phyloP scores from a whole-genome alignment of 768 basidiomycete genomes.

The Rhizopogon vulgaris region DNA sequence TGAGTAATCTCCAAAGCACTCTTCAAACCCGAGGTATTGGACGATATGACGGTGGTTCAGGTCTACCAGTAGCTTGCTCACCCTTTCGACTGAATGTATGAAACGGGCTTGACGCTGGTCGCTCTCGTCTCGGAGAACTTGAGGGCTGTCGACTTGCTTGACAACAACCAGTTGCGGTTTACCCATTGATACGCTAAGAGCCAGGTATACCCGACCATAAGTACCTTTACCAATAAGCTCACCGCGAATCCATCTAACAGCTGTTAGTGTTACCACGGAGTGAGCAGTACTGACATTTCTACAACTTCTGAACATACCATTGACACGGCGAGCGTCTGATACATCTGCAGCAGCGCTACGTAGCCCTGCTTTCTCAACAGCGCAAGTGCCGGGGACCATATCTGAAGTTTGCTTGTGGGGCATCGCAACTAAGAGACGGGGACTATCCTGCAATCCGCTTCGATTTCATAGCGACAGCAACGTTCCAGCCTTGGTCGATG shows the following conservation, averaged over 20 bases:
- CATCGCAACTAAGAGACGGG: background rate
- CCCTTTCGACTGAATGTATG: constrained; percentile 88
- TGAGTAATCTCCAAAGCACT: constrained; percentile 54
- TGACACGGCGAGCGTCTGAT: background rate
- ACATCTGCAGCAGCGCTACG: background rate
- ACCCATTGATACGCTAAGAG: constrained; percentile 90
- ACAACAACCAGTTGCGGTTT: constrained; percentile 96
- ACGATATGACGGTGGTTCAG: constrained; percentile 97
- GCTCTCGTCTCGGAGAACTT: constrained; percentile 86
- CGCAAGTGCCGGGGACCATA: background rate
- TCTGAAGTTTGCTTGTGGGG: background rate
- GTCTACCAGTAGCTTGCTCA: constrained; percentile 94
- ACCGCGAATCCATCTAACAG: constrained; percentile 97
- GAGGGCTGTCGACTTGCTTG: constrained; percentile 96
- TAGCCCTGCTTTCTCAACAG: background rate
- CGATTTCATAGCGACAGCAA: background rate
- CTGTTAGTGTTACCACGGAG: constrained; percentile 36
- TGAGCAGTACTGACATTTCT: background rate
- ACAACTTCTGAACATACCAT: background rate
- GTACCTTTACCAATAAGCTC: constrained; percentile 97
- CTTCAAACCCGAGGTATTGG: constrained; percentile 93
- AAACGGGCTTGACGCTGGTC: constrained; percentile 80
- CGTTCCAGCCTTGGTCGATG: background rate
- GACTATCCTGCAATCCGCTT: background rate
- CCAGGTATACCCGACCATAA: constrained; percentile 94